Evolutionary conservation across 2,329 filamentous ascomycete genomes (phyloP), one percentile per base, ranked within the genome.

Genomic region (Trichoderma sp.): DNA sequence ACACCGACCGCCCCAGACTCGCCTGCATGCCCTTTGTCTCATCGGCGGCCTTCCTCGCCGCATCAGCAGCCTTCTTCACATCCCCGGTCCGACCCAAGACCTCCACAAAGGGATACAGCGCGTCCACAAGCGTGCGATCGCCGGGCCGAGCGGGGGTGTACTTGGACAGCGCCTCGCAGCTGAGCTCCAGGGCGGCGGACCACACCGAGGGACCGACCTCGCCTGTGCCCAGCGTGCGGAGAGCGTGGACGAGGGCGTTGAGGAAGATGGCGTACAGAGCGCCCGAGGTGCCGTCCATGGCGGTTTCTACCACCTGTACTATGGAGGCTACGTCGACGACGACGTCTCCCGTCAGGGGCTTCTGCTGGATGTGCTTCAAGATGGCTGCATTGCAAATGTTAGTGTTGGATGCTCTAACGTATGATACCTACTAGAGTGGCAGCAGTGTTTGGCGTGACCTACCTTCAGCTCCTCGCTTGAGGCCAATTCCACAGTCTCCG

Each of bases 21-120:
- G 95, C 92, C 76, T 90, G 87, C 93, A 99, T 97, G 26, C 90
- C 90, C 80, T 93, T 96, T 21, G 95, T 98, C 34, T 86, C 86
- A 69, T 94, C 89, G 4, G 93, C 90, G 0, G 90, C 95, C 54
- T 87, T 82, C 68, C 85, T 85, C 0, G 93, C 89, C 2, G 91
- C 92, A 71, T 87, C 81, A 0, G 92, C 92, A 7, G 95, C 93
- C 74, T 87, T 82, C 69, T 86, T 83, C 21, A 95, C 75, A 73
- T 91, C 85, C 15, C 85, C 86, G 0, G 87, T 88, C 72, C 84
- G 77, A 7, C 78, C 82, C 2, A 98, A 83, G 3, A 83, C 85
- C 50, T 92, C 85, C 59, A 96, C 88, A 74, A 98, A 99, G 1
- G 95, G 95, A 68, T 91, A 86, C 57, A 99, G 81, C 1, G 94